These are phyloP conservation scores for Chrysoporthe austroafricana DNA, from an alignment of 2,329 filamentous ascomycete species.

Conservation along the genomic window DNA sequence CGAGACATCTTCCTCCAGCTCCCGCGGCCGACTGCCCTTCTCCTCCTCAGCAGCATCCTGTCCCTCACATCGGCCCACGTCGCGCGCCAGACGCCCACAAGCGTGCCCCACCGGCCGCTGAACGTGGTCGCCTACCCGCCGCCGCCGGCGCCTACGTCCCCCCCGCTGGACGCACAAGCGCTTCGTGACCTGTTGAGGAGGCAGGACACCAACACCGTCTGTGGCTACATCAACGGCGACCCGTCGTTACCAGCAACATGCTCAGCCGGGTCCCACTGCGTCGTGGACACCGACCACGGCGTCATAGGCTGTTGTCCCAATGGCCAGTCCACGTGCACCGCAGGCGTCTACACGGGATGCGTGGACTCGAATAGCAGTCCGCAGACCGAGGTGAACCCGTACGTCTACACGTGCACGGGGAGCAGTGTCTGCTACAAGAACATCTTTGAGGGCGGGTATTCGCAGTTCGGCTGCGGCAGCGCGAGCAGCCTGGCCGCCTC, in stretches of 20 bases:
- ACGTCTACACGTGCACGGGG: constrained; percentile 59
- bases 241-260: constrained; percentile 59
- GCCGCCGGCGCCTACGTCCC: constrained; percentile 43
- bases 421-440: constrained; percentile 59
- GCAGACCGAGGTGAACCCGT: constrained; percentile 58
- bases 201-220: constrained; percentile 56
- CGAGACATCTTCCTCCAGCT: constrained; percentile 36
- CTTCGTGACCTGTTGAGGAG: constrained; percentile 41
- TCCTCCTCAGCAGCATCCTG: constrained; percentile 36
- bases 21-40: constrained; percentile 37
- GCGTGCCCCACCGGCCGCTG: constrained; percentile 36
- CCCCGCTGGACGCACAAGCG: constrained; percentile 42
- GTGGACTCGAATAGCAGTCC: constrained; percentile 55
- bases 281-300: constrained; percentile 52
- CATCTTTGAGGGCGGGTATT: constrained; percentile 57
- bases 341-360: constrained; percentile 61
- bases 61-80: constrained; percentile 35
- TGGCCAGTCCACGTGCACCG: constrained; percentile 51
- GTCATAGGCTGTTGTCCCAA: constrained; percentile 63
- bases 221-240: constrained; percentile 60
- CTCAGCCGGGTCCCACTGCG: constrained; percentile 61
- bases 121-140: constrained; percentile 40
- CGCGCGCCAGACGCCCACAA: constrained; percentile 34
- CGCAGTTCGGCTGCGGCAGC: constrained; percentile 61
- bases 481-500: constrained; percentile 52